Conservation (phyloP, 2,329 filamentous ascomycete species). For the Sodiomyces alkalinus region DNA sequence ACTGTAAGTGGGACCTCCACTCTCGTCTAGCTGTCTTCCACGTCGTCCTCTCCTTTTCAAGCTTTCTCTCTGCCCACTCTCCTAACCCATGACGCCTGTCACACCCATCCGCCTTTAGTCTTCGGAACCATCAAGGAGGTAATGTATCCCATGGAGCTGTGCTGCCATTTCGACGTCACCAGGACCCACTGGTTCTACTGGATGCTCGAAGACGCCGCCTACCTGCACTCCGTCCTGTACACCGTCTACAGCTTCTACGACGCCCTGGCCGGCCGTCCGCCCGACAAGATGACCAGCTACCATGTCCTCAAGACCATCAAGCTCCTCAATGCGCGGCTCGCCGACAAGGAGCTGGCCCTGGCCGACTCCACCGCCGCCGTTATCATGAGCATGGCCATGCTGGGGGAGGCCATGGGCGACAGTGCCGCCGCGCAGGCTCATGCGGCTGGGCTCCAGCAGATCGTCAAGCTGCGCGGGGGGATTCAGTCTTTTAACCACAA, state of each 20-base stretch:
- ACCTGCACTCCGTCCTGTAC: conserved; percentile 12
- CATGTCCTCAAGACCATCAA: conserved; percentile 3
- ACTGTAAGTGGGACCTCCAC: conserved; percentile 3
- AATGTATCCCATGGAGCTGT: conserved; percentile 15
- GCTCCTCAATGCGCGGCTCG: conserved; percentile 6
- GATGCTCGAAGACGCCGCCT: conserved; percentile 12
- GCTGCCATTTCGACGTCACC: conserved; percentile 10
- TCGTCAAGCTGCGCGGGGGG: conserved; percentile 13
- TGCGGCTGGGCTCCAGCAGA: conserved; percentile 6
- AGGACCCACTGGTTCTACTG: conserved; percentile 14
- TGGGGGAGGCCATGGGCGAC: conserved; percentile 4
- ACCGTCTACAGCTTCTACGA: conserved; percentile 11
- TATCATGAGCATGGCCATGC: conserved; percentile 4
- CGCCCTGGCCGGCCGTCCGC: neutral
- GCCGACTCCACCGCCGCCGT: conserved; percentile 6
- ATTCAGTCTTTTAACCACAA: conserved; percentile 11
- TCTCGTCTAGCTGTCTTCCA: neutral
- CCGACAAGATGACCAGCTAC: conserved; percentile 2
- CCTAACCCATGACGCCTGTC: no score
- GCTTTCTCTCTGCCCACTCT: no score
- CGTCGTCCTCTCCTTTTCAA: neutral
- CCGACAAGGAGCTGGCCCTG: conserved; percentile 5
- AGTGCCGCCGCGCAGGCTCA: conserved; percentile 1
- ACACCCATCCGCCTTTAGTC: no score
- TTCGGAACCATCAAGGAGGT: conserved; percentile 3